A percentile compares a stretch with the other conserved stretches of the same genome.
Evolutionary conservation across 495 filamentous ascomycete genomes (phyloP).

Genomic region (Echria macrotheca): DNA sequence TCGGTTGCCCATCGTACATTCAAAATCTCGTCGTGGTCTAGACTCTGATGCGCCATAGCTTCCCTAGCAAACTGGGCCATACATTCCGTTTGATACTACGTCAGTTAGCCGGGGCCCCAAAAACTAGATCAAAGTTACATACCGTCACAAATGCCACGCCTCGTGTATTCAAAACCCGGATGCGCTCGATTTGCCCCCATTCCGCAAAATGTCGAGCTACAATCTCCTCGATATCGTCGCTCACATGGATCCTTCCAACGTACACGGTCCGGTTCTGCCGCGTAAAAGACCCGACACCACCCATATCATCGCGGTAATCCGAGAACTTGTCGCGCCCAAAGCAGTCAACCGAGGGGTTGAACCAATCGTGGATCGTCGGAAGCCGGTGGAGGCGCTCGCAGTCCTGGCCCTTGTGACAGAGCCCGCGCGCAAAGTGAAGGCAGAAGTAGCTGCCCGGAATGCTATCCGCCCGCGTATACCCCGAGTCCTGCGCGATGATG

Average conservation of each 20-base stretch:
- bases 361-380: constrained; percentile 75
- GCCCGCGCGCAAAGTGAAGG: constrained; percentile 69
- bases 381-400: constrained; percentile 93
- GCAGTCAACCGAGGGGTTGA: constrained; percentile 84
- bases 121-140: not conserved
- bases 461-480: constrained; percentile 85
- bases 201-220: constrained; percentile 88
- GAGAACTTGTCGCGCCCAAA: constrained; percentile 85
- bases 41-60: constrained; percentile 74
- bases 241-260: constrained; percentile 86
- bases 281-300: constrained; percentile 85
- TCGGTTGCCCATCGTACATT: constrained; percentile 97
- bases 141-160: constrained; percentile 87
- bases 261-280: constrained; percentile 91
- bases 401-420: constrained; percentile 72
- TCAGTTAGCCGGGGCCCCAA: not conserved
- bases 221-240: constrained; percentile 97
- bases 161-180: constrained; percentile 79
- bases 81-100: constrained; percentile 60
- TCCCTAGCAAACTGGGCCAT: constrained; percentile 89
- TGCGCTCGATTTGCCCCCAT: constrained; percentile 87
- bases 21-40: constrained; percentile 81
- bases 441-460: constrained; percentile 77
- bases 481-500: constrained; percentile 73
- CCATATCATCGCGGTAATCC: constrained; percentile 95